Evolutionary conservation across 2,329 filamentous ascomycete species (phyloP), one percentile per base, ranked within the genome.

Genomic region (Verticillium nubilum): DNA sequence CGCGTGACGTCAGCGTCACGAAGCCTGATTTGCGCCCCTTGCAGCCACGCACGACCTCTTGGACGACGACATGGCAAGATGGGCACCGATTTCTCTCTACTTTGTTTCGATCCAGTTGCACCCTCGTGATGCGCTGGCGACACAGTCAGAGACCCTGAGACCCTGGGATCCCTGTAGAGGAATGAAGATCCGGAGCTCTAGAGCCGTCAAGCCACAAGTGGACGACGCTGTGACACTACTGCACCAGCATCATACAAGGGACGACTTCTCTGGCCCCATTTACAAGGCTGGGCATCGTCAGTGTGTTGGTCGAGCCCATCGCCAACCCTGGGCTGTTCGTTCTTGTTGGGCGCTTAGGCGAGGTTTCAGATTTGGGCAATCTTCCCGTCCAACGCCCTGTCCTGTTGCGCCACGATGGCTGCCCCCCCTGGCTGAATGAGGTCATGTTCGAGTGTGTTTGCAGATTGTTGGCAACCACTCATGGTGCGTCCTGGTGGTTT

Each of bases 101-200:
- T n/a, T n/a, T n/a, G n/a, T n/a, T 28, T 23, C 35, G 35, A 31
- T n/a, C 28, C 37, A 31, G 29, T 19, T 10, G 2, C 37, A 47
- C n/a, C 35, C 57, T 26, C 57, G 61, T 63, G 62, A 63, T 56
- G 59, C 54, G 26, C 54, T 56, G 54, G 54, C 54, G 35, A 47
- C 54, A 13, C 33, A 17, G 47, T 47, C 27, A 19, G n/a, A 47
- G 37, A 47, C 37, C n/a, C 37, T 31, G n/a, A n/a, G n/a, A n/a
- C n/a, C n/a, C n/a, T 47, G 37, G n/a, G n/a, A 47, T 47, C 37
- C 37, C 37, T 47, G 37, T 23, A 6, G 5, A 9, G n/a, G 19
- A 47, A 25, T 4, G 37, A 47, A 23, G 37, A 47, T 47, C 37
- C 37, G 37, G 37, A 23, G 37, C 9, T 47, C 37, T 12, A 47